These are phyloP conservation scores for Yamadazyma buinensis DNA, from an alignment of 1,139 yeast genomes.

Conservation along the genomic window DNA sequence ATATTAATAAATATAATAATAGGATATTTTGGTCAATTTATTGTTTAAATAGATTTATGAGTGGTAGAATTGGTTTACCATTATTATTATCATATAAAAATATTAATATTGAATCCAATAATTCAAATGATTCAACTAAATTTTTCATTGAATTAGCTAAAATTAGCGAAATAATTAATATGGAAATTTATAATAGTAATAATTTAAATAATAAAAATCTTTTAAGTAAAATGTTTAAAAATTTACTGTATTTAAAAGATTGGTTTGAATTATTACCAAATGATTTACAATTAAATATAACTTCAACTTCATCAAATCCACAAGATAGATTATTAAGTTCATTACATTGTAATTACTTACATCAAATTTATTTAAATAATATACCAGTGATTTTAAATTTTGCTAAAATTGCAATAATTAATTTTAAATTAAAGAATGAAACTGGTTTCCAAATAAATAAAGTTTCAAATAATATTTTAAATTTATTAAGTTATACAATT, in stretches of 20 bases:
- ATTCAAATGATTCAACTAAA: not conserved
- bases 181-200: constrained; percentile 17
- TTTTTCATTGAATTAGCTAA: constrained; percentile 23
- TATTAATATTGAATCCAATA: constrained; percentile 9
- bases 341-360: constrained; percentile 26
- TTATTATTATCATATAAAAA: constrained; percentile 18
- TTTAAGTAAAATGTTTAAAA: constrained; percentile 16
- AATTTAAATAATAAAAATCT: constrained; percentile 17
- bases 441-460: constrained; percentile 1
- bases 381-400: constrained; percentile 26
- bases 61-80: constrained; percentile 26
- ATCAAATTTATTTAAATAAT: constrained; percentile 25
- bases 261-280: constrained; percentile 23
- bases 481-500: constrained; percentile 17
- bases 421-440: constrained; percentile 7
- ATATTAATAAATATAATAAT: constrained; percentile 8
- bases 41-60: constrained; percentile 25
- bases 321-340: constrained; percentile 21
- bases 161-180: constrained; percentile 22
- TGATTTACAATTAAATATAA: constrained; percentile 15
- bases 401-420: constrained; percentile 16
- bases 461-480: constrained; percentile 20
- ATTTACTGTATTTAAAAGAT: constrained; percentile 17
- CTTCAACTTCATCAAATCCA: constrained; percentile 3
- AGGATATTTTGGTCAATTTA: constrained; percentile 25